These are phyloP conservation scores for Lasiodiplodia sp. DNA, from an alignment of 2,329 filamentous ascomycete genomes.

Conservation along the genomic window DNA sequence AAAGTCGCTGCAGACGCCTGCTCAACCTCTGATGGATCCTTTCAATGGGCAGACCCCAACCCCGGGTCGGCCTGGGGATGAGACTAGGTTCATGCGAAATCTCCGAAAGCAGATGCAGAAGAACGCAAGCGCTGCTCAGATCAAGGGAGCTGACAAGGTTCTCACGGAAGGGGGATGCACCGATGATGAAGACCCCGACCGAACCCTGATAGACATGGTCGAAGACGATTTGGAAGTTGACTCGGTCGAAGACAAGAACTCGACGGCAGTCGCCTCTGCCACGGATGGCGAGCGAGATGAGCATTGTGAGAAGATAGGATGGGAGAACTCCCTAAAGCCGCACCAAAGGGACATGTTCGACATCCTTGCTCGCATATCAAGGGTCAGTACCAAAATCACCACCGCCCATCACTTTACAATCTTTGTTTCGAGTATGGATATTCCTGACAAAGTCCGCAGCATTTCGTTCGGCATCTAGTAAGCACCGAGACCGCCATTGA, in stretches of 20 bases:
- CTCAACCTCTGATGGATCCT: constrained; percentile 1
- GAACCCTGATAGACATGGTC: constrained; percentile 37
- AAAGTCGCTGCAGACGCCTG: constrained; percentile 5
- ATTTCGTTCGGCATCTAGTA: constrained; percentile 54
- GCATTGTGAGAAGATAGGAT: constrained; percentile 44
- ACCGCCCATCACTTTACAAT: background rate
- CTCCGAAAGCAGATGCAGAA: constrained; percentile 19
- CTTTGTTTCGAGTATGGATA: background rate
- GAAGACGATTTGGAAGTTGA: constrained; percentile 28
- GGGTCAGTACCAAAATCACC: constrained; percentile 16
- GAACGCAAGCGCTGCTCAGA: background rate
- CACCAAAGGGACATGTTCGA: constrained; percentile 50
- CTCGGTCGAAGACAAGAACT: background rate
- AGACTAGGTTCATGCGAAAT: constrained; percentile 23
- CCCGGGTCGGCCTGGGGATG: background rate
- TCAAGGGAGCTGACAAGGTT: background rate
- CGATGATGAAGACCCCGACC: constrained; percentile 31
- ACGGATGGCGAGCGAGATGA: constrained; percentile 12
- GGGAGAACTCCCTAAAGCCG: constrained; percentile 48
- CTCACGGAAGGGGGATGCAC: background rate
- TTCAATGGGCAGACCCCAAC: constrained; percentile 1
- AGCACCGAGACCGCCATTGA: constrained; percentile 55
- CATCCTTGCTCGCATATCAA: constrained; percentile 47
- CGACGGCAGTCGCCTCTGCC: background rate
- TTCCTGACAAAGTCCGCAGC: constrained; percentile 37